Percentiles rank a stretch among this genome's conserved stretches.
These are phyloP conservation scores for Austroboletus eburneus DNA, from an alignment of 768 basidiomycete genomes.

Conservation along the genomic window DNA sequence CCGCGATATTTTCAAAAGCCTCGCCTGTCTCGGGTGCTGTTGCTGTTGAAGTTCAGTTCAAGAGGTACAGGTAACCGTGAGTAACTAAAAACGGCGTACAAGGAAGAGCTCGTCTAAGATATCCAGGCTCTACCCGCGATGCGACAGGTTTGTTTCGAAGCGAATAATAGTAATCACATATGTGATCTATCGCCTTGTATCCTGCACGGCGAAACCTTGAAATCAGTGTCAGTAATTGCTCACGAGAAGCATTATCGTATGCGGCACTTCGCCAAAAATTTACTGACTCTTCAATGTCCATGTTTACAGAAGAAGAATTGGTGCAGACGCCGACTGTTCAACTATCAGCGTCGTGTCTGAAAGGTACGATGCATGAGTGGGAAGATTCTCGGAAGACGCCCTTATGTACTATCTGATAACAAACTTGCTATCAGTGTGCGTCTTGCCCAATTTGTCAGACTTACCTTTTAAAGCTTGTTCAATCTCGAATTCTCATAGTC, in stretches of 20 bases:
- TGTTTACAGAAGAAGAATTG: background rate
- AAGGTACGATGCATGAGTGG: too few relatives aligned
- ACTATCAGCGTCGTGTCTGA: too few relatives aligned
- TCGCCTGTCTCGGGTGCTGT: slow-evolving; percentile 68
- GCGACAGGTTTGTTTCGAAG: slow-evolving; percentile 62
- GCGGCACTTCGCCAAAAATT: background rate
- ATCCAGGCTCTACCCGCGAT: slow-evolving; percentile 81
- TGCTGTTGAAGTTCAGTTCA: slow-evolving; percentile 27
- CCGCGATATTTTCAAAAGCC: slow-evolving; percentile 63
- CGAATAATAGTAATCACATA: slow-evolving; percentile 83
- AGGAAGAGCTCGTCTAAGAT: slow-evolving; percentile 66
- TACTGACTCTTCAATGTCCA: slow-evolving; percentile 23
- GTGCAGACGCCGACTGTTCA: too few relatives aligned
- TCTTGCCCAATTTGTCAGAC: too few relatives aligned
- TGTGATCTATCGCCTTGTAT: slow-evolving; percentile 82
- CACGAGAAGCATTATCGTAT: background rate
- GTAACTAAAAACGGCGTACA: slow-evolving; percentile 32
- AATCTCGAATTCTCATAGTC: too few relatives aligned
- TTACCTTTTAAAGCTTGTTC: too few relatives aligned
- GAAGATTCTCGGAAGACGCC: too few relatives aligned
- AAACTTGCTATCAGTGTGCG: too few relatives aligned
- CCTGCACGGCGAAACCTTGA: slow-evolving; percentile 79
- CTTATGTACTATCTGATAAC: too few relatives aligned
- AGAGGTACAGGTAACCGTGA: background rate
- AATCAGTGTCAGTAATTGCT: slow-evolving; percentile 1